These are phyloP conservation scores for Tolypocladium pustulatum DNA, from an alignment of 2,329 filamentous ascomycete genomes.

Conservation along the genomic window DNA sequence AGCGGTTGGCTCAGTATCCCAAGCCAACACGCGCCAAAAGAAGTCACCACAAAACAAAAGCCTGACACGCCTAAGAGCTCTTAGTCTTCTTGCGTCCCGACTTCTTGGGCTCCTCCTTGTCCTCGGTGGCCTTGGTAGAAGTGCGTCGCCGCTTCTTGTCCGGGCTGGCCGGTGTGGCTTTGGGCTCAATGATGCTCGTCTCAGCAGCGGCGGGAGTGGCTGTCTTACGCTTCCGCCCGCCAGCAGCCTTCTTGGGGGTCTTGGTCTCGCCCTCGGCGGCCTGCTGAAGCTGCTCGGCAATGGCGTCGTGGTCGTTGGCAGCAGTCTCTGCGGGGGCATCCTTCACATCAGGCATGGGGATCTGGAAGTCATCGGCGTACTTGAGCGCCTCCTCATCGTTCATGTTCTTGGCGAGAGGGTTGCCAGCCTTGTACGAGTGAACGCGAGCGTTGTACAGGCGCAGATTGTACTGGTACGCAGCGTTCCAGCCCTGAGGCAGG, in stretches of 20 bases:
- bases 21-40: background rate
- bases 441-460: constrained; percentile 55
- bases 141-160: constrained; percentile 54
- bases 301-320: constrained; percentile 42
- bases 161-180: constrained; percentile 38
- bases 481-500: constrained; percentile 43
- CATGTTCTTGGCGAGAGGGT: constrained; percentile 49
- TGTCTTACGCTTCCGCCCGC: constrained; percentile 46
- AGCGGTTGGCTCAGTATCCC: background rate
- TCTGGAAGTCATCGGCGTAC: constrained; percentile 49
- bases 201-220: constrained; percentile 30
- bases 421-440: constrained; percentile 53
- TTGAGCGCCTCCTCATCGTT: constrained; percentile 46
- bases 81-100: constrained; percentile 48
- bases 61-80: constrained; percentile 18
- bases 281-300: constrained; percentile 48
- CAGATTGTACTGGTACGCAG: constrained; percentile 57
- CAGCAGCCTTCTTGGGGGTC: constrained; percentile 46
- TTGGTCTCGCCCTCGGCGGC: constrained; percentile 36
- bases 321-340: constrained; percentile 21
- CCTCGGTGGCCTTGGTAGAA: constrained; percentile 42
- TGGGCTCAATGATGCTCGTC: constrained; percentile 22
- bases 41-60: background rate
- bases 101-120: constrained; percentile 49
- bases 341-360: constrained; percentile 41